Evolutionary conservation across 2,329 filamentous ascomycete species (phyloP), one percentile per base, ranked within the genome.

Genomic region (Chrysoporthe puriensis): DNA sequence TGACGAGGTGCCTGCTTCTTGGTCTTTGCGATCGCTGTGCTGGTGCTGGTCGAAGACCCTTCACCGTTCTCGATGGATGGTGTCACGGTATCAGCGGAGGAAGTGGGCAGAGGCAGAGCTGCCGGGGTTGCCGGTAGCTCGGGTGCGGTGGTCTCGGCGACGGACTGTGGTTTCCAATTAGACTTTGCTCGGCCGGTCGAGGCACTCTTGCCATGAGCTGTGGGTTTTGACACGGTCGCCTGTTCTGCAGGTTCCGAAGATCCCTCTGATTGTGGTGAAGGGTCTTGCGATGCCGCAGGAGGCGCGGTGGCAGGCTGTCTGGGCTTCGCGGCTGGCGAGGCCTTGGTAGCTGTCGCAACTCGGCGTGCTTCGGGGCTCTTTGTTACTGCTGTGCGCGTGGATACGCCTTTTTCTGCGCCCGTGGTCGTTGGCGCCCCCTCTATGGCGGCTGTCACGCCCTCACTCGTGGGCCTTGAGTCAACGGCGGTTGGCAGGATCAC

Each of bases 1-100:
- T 67, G 67, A 46, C 67, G 64, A 26, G 66, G 66, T 21, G 72
- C 63, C 21, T 58, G 58, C 46, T 68, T 67, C 44, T 63, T 69
- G 21, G 63, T 34, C 16, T 57, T 46, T 16, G 54, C 42, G 11
- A 42, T 48, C 5, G 42, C 43, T 50, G 60, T 40, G 14, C 52
- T 14, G 9, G 57, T 14, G 32, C 42, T 40, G 21, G 62, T 26
- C 40, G 66, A 62, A 44, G 65, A 58, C 9, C 54, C 65, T 46
- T 69, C 68, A 2, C 59, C 66, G 32, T 60, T 64, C 21, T 69
- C 67, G 14, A 61, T 18, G 5, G 64, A 63, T 43, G 60, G 61
- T 57, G 54, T 60, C 34, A 57, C 34, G n/a, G 14, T 57, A 40
- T 48, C 56, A n/a, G 34, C 46, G 48, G 62, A 52, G 4, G 64